Percentiles rank a stretch among this genome's conserved stretches.
Evolutionary conservation across 73 alveolate genomes (phyloP).

Genomic region (Tetrahymena thermophila): DNA sequence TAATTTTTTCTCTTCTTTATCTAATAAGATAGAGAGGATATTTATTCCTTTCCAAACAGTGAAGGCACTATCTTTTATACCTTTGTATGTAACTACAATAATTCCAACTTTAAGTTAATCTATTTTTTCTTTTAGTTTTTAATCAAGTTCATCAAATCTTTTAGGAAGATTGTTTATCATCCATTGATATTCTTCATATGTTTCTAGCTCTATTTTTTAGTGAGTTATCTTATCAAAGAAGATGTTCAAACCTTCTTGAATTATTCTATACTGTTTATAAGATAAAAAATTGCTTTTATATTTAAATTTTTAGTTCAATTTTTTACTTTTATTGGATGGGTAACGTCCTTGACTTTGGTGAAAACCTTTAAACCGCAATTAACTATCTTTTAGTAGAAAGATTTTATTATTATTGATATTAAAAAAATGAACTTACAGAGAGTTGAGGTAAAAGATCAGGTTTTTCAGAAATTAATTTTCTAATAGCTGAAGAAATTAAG

Average conservation of each 20-base stretch:
- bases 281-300: not conserved
- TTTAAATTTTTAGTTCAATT: not conserved
- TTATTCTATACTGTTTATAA: not conserved
- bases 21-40: not conserved
- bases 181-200: not conserved
- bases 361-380: not conserved
- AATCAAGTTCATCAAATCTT: not conserved
- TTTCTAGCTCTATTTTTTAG: not conserved
- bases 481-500: not conserved
- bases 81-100: not conserved
- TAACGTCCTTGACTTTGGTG: not conserved
- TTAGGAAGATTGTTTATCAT: not conserved
- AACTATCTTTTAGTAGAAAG: not conserved
- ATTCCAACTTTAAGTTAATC: not conserved
- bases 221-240: not conserved
- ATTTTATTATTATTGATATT: not conserved
- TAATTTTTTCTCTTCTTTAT: not conserved
- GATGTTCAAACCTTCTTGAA: not conserved
- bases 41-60: not conserved
- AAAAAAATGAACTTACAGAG: not conserved
- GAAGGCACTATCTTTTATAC: not conserved
- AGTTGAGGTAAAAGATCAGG: not conserved
- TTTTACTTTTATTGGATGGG: not conserved
- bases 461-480: not conserved
- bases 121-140: not conserved